Conservation (phyloP, 129 eudicot genomes). For the Artemisia annua region DNA sequence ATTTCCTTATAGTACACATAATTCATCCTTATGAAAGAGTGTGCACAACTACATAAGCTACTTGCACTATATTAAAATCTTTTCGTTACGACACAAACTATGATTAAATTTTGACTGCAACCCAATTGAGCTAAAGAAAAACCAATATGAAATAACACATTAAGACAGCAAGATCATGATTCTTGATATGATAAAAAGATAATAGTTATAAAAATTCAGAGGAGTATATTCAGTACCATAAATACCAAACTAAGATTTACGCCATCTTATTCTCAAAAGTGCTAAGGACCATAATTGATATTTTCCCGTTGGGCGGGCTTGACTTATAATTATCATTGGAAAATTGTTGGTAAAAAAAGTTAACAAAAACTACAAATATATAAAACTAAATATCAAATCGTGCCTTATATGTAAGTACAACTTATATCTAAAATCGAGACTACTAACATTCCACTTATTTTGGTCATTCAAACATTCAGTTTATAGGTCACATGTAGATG, state of each 20-base stretch:
- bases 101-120: neutral
- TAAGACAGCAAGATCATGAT: slow-evolving; percentile 6
- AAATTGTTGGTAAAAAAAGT: too few relatives aligned
- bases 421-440: neutral
- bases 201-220: slow-evolving; percentile 13
- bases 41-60: too few relatives aligned
- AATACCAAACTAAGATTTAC: too few relatives aligned
- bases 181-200: slow-evolving; percentile 11
- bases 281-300: too few relatives aligned
- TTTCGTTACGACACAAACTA: neutral
- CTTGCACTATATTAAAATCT: neutral
- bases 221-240: slow-evolving; percentile 34
- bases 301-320: too few relatives aligned
- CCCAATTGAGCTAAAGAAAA: slow-evolving; percentile 15
- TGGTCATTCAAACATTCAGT: neutral
- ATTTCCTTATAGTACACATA: slow-evolving; percentile 45
- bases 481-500: neutral
- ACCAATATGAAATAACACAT: neutral
- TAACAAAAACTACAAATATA: too few relatives aligned
- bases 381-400: too few relatives aligned
- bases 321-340: too few relatives aligned
- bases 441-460: neutral
- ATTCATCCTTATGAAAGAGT: slow-evolving; percentile 27
- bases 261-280: too few relatives aligned
- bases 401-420: too few relatives aligned